Evolutionary conservation across 2,329 filamentous ascomycete species (phyloP).

Genomic region (Diaporthe sp.): DNA sequence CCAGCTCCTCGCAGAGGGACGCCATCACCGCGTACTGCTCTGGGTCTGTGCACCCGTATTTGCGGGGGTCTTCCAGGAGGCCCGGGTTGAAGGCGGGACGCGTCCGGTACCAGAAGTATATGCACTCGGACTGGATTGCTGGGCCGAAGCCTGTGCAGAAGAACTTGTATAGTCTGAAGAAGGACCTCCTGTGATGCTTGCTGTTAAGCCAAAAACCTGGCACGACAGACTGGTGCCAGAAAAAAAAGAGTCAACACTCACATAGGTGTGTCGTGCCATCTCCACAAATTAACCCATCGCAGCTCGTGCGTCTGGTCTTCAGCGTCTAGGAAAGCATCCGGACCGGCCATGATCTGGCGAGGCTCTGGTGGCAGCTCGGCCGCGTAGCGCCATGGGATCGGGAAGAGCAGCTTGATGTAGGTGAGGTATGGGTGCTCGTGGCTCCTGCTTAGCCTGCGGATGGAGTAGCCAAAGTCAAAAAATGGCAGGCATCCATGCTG

Average conservation of each 20-base stretch:
- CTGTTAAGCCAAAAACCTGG: not conserved
- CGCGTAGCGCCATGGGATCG: not conserved
- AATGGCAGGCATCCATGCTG: no score
- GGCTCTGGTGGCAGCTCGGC: not conserved
- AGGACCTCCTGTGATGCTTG: not conserved
- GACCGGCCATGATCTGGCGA: not conserved
- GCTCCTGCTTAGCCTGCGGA: not conserved
- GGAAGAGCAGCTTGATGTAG: not conserved
- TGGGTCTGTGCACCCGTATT: not conserved
- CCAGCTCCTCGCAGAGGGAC: not conserved
- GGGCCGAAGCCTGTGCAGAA: not conserved
- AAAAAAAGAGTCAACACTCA: not conserved
- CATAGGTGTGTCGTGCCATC: constrained; percentile 5
- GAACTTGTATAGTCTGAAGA: not conserved
- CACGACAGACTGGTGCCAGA: accelerated
- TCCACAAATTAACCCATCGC: constrained; percentile 1
- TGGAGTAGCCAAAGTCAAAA: not conserved
- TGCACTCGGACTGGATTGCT: not conserved
- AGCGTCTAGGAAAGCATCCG: not conserved
- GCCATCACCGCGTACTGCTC: constrained; percentile 9
- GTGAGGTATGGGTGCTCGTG: not conserved
- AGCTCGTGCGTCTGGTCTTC: not conserved
- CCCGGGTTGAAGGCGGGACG: not conserved
- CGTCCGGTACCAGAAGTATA: not conserved
- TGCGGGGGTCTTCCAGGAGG: not conserved